phyloP scores from a whole-genome alignment of 768 basidiomycete species.

The Porphyrellus cyaneotinctus region DNA sequence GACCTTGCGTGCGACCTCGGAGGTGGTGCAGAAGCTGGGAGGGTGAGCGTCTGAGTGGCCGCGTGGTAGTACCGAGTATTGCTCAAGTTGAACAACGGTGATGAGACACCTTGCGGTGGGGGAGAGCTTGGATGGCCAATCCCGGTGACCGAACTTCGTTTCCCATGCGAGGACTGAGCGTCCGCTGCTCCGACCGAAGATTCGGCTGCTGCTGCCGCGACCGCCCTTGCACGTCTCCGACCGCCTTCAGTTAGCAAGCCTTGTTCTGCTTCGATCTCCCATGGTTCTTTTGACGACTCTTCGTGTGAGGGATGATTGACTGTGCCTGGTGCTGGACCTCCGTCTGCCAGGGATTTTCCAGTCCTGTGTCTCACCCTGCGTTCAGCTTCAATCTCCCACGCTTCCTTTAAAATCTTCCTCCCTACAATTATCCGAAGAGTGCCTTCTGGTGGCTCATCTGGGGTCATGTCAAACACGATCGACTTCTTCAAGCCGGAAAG shows the following conservation, averaged over 20 bases:
- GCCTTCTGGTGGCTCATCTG: slow-evolving; percentile 51
- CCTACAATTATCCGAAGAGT: slow-evolving; percentile 58
- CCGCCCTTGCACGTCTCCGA: slow-evolving; percentile 56
- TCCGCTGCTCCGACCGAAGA: slow-evolving; percentile 17
- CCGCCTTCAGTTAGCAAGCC: slow-evolving; percentile 74
- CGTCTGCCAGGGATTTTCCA: slow-evolving; percentile 30
- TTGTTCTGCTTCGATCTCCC: slow-evolving; percentile 78
- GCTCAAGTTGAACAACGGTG: slow-evolving; percentile 33
- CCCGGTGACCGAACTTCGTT: slow-evolving; percentile 15
- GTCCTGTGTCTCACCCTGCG: slow-evolving; percentile 41
- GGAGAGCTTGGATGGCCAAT: slow-evolving; percentile 27
- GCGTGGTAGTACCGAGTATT: slow-evolving; percentile 60
- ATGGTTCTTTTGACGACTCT: slow-evolving; percentile 58
- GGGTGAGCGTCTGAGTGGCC: slow-evolving; percentile 52
- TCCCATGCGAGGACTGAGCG: slow-evolving; percentile 12
- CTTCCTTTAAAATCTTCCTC: slow-evolving; percentile 65
- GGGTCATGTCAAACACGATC: slow-evolving; percentile 51
- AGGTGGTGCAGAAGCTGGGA: slow-evolving; percentile 59
- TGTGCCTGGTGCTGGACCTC: neutral
- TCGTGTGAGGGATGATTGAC: slow-evolving; percentile 1
- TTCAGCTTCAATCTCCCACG: slow-evolving; percentile 79
- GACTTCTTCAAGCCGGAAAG: slow-evolving; percentile 47
- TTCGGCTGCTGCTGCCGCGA: slow-evolving; percentile 36
- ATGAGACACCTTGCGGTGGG: slow-evolving; percentile 19
- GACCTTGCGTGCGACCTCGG: slow-evolving; percentile 53